Evolutionary conservation across 2,329 filamentous ascomycete species (phyloP).

Genomic region (Diaporthe sp.): DNA sequence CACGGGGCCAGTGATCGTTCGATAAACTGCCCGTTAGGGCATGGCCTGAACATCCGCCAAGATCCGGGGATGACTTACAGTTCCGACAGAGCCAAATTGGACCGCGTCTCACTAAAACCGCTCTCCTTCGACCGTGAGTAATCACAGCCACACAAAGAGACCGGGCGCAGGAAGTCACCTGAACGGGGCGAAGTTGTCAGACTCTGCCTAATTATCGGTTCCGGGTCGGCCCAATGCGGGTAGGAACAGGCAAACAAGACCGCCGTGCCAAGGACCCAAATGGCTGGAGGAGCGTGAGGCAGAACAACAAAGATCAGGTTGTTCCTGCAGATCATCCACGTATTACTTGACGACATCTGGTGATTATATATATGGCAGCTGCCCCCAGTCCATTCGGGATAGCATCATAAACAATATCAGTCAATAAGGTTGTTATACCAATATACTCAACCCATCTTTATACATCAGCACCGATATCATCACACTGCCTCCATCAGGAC

Average conservation of each 20-base stretch:
- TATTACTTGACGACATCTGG: not conserved
- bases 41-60: not conserved
- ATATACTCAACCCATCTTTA: not conserved
- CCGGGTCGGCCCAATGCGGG: constrained; percentile 27
- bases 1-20: constrained; percentile 7
- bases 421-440: not conserved
- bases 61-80: not conserved
- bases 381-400: not conserved
- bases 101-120: constrained; percentile 2
- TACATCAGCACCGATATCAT: not conserved
- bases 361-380: not conserved
- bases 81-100: not conserved
- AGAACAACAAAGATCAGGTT: constrained; percentile 17
- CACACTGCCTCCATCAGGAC: not conserved
- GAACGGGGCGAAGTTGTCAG: constrained; percentile 17
- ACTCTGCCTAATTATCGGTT: constrained; percentile 3
- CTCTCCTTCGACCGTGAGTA: not conserved
- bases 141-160: constrained; percentile 26
- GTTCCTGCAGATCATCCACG: not conserved
- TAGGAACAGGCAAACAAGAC: not conserved
- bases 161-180: constrained; percentile 27
- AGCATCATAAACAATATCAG: not conserved
- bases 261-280: constrained; percentile 21
- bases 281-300: constrained; percentile 10
- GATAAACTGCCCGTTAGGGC: not conserved